phyloP scores from a whole-genome alignment of 1,284 basidiomycete species.

The Ustilago xerochloae region DNA sequence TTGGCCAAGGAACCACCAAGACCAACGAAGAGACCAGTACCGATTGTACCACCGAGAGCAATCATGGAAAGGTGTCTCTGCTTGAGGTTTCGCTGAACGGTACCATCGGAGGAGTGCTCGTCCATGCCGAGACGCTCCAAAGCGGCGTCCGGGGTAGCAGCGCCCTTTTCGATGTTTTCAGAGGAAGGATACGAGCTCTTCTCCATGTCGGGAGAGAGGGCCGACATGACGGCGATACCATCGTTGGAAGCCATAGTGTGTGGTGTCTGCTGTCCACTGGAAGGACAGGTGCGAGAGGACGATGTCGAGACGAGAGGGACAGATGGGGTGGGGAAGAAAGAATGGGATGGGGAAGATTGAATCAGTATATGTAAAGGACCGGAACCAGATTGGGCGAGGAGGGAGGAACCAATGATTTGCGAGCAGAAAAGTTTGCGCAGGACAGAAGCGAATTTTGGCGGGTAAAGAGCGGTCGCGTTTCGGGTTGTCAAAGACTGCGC shows the following conservation, averaged over 20 bases:
- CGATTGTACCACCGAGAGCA: slow-evolving; percentile 62
- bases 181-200: slow-evolving; percentile 27
- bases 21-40: slow-evolving; percentile 75
- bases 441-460: neutral
- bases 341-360: neutral
- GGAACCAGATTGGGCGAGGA: neutral
- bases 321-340: neutral
- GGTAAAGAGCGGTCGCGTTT: neutral
- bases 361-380: slow-evolving; percentile 20
- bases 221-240: neutral
- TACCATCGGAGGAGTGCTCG: slow-evolving; percentile 33
- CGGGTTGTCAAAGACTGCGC: neutral
- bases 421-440: slow-evolving; percentile 15
- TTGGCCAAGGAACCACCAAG: slow-evolving; percentile 73
- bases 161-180: slow-evolving; percentile 23
- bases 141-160: slow-evolving; percentile 9
- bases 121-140: slow-evolving; percentile 38
- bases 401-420: slow-evolving; percentile 11
- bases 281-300: neutral
- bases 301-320: neutral
- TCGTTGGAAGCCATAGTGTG: slow-evolving; percentile 22
- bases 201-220: slow-evolving; percentile 29
- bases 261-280: neutral
- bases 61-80: slow-evolving; percentile 61
- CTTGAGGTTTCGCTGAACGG: slow-evolving; percentile 45